These are phyloP conservation scores for Copromyces sp. DNA, from an alignment of 495 filamentous ascomycete species.

Conservation along the genomic window DNA sequence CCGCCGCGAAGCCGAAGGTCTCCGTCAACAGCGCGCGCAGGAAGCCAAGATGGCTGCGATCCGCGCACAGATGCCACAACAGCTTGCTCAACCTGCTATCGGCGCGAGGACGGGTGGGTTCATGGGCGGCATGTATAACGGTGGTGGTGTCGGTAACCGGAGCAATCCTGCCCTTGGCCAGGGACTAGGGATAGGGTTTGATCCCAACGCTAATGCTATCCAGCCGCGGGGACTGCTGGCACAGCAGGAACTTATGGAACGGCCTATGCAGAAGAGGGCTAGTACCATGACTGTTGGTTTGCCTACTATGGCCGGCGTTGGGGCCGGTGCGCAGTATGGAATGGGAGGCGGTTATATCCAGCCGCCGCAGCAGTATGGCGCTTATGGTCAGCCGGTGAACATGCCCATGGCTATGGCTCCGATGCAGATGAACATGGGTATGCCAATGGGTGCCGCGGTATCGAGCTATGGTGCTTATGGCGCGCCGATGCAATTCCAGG, in stretches of 20 bases:
- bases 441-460: neutral
- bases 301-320: neutral
- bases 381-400: neutral
- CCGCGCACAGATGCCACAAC: slow-evolving; percentile 32
- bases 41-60: slow-evolving; percentile 31
- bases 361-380: neutral
- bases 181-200: neutral
- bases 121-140: slow-evolving; percentile 27
- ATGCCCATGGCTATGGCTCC: neutral
- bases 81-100: slow-evolving; percentile 12
- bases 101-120: slow-evolving; percentile 34
- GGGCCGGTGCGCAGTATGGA: neutral
- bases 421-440: neutral
- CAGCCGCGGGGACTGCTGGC: neutral
- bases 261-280: neutral
- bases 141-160: neutral
- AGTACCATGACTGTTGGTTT: neutral
- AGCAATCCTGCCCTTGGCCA: neutral
- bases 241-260: neutral
- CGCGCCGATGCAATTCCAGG: slow-evolving; percentile 19
- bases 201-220: neutral
- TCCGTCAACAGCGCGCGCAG: slow-evolving; percentile 21
- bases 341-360: neutral
- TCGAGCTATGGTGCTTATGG: slow-evolving; percentile 13
- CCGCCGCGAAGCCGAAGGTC: slow-evolving; percentile 25